Conservation (phyloP, 2,329 filamentous ascomycete species). For the Boeremia lycopersici region DNA sequence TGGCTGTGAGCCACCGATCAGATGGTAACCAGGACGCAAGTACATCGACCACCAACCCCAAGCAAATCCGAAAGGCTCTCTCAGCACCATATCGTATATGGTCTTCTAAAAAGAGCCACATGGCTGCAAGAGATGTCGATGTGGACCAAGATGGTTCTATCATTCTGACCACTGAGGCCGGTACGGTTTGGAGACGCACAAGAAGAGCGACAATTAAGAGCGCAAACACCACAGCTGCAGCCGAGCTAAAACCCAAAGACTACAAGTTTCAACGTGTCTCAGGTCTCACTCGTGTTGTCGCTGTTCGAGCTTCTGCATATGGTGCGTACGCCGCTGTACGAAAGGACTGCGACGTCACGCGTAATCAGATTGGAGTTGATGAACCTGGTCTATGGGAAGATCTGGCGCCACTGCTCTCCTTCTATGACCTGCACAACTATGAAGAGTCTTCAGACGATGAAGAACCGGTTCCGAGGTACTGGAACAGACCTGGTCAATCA, state of each 20-base stretch:
- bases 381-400: constrained; percentile 76
- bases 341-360: constrained; percentile 81
- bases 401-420: constrained; percentile 70
- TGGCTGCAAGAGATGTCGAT: constrained; percentile 84
- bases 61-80: constrained; percentile 84
- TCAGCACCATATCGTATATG: constrained; percentile 82
- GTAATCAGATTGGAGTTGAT: constrained; percentile 70
- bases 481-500: constrained; percentile 55
- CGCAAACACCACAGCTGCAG: constrained; percentile 54
- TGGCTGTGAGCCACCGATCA: constrained; percentile 72
- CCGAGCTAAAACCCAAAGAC: constrained; percentile 74
- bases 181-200: constrained; percentile 89
- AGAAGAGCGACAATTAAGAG: constrained; percentile 82
- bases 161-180: constrained; percentile 89
- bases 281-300: constrained; percentile 81
- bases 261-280: constrained; percentile 95
- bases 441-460: constrained; percentile 52
- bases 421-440: constrained; percentile 62
- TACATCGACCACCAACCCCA: constrained; percentile 87
- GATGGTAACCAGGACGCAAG: constrained; percentile 63
- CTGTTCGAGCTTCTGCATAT: constrained; percentile 85
- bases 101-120: constrained; percentile 82
- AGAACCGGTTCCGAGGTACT: constrained; percentile 54
- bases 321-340: constrained; percentile 89
- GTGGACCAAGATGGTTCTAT: constrained; percentile 93